A percentile compares a stretch with the other conserved stretches of the same genome.
Conservation (phyloP, 2,329 filamentous ascomycete genomes). For the Colletotrichum paranaense region DNA sequence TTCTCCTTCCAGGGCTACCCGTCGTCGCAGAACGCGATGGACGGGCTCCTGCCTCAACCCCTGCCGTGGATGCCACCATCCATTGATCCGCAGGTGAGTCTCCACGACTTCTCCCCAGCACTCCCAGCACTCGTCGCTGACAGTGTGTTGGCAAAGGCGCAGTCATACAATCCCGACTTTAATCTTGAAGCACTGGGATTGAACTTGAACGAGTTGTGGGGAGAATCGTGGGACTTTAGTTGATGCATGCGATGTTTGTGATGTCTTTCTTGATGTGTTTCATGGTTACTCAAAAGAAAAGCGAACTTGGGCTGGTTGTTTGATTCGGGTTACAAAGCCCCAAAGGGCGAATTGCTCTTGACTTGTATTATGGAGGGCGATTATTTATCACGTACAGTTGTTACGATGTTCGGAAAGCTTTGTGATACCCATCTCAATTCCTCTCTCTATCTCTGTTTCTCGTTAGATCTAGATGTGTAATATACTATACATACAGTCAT, state of each 20-base stretch:
- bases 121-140: constrained; percentile 35
- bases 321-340: not conserved
- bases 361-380: constrained; percentile 2
- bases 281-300: not conserved
- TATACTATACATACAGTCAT: not conserved
- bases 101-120: constrained; percentile 35
- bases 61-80: constrained; percentile 48
- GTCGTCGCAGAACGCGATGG: constrained; percentile 30
- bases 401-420: constrained; percentile 29
- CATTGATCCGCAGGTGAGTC: constrained; percentile 40
- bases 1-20: constrained; percentile 48
- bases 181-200: constrained; percentile 64
- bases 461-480: constrained; percentile 14
- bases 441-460: not conserved
- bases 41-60: constrained; percentile 40
- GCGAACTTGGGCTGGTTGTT: not conserved
- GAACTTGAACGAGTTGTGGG: constrained; percentile 68
- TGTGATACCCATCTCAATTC: constrained; percentile 34
- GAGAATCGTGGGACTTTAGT: constrained; percentile 58
- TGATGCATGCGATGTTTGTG: constrained; percentile 37
- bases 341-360: not conserved
- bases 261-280: not conserved
- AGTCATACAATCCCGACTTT: constrained; percentile 61
- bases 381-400: not conserved
- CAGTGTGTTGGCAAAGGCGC: constrained; percentile 41